Evolutionary conservation across 2,329 filamentous ascomycete genomes (phyloP).

Genomic region (Exophiala spinifera): DNA sequence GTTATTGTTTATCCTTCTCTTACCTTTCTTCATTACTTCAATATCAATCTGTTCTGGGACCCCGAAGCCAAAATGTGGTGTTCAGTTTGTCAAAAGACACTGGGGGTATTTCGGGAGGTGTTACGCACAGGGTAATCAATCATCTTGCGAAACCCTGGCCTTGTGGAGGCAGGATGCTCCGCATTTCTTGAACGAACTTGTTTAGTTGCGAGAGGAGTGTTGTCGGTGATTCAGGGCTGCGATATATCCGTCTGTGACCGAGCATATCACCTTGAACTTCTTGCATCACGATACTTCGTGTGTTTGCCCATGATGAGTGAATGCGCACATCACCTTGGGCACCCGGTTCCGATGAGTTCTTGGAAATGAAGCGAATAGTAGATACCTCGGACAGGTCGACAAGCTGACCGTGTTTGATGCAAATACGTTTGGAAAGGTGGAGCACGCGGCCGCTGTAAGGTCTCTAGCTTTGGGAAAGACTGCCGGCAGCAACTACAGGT

Average conservation of each 20-base stretch:
- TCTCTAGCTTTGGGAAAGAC: neutral
- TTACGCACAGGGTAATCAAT: too few species aligned
- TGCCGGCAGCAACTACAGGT: neutral
- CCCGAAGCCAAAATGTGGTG: too few species aligned
- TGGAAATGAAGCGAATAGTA: constrained; percentile 37
- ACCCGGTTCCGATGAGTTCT: constrained; percentile 41
- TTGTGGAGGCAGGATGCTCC: constrained; percentile 29
- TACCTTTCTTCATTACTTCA: too few species aligned
- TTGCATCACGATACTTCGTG: constrained; percentile 45
- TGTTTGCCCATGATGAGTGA: constrained; percentile 31
- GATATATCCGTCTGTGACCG: constrained; percentile 32
- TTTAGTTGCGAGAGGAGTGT: constrained; percentile 37
- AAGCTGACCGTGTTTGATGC: constrained; percentile 34
- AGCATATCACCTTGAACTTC: constrained; percentile 38
- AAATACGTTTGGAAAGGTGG: constrained; percentile 12
- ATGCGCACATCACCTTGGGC: constrained; percentile 39
- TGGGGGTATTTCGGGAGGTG: too few species aligned
- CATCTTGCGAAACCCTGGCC: constrained; percentile 32
- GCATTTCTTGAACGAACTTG: constrained; percentile 33
- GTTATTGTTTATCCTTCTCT: too few species aligned
- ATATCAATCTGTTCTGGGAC: too few species aligned
- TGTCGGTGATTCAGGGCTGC: constrained; percentile 34
- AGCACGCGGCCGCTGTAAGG: neutral
- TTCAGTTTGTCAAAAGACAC: too few species aligned
- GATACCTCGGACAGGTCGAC: constrained; percentile 35